A percentile compares a stretch with the other conserved stretches of the same genome.
phyloP scores from a whole-genome alignment of 768 basidiomycete genomes.

The Mrakia blollopis region DNA sequence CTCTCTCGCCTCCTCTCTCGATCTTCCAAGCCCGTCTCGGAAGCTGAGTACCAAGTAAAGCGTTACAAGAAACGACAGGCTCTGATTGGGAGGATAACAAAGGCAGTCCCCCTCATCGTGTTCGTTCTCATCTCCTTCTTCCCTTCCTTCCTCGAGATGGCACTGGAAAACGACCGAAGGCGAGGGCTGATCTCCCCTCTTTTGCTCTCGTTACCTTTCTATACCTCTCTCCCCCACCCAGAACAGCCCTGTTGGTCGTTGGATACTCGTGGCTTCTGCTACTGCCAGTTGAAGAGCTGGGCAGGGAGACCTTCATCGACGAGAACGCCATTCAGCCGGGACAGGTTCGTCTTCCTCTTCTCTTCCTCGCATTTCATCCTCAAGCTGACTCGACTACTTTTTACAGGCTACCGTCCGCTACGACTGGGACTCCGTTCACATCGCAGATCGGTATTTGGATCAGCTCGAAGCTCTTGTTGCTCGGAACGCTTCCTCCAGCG shows the following conservation, averaged over 20 bases:
- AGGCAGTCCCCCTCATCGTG: neutral
- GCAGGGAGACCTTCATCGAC: slow-evolving; percentile 59
- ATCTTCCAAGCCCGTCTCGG: neutral
- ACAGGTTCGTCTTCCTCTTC: slow-evolving; percentile 57
- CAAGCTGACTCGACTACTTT: too few relatives aligned
- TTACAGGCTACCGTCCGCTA: slow-evolving; percentile 81
- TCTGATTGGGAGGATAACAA: neutral
- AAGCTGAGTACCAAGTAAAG: slow-evolving; percentile 15
- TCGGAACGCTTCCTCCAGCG: slow-evolving; percentile 60
- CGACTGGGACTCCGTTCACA: slow-evolving; percentile 84
- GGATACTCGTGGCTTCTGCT: slow-evolving; percentile 21
- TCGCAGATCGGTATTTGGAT: slow-evolving; percentile 73
- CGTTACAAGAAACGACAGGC: slow-evolving; percentile 8
- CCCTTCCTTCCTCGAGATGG: neutral
- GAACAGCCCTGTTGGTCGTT: slow-evolving; percentile 21
- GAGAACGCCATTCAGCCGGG: slow-evolving; percentile 94
- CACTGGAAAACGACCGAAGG: neutral
- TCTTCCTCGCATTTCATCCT: neutral
- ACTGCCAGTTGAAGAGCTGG: slow-evolving; percentile 23
- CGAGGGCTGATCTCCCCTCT: neutral
- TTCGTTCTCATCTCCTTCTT: neutral
- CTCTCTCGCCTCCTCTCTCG: slow-evolving; percentile 8
- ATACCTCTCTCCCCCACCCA: neutral
- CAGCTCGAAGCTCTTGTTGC: slow-evolving; percentile 61
- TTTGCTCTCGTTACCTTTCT: neutral